Evolutionary conservation across 2,329 filamentous ascomycete genomes (phyloP).

Genomic region (Claviceps sp.): DNA sequence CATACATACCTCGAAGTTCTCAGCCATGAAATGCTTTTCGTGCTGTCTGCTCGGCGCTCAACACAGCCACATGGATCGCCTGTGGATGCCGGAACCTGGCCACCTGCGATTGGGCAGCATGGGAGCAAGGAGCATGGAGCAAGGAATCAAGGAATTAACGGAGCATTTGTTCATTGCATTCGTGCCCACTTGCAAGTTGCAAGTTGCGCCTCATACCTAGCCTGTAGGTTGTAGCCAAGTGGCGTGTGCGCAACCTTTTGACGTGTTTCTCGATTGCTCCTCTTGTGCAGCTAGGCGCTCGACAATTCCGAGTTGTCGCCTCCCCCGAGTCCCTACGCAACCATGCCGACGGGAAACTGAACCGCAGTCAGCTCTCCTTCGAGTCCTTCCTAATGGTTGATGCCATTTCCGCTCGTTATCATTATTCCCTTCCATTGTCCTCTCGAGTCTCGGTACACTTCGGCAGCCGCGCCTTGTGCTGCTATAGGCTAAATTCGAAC

Average conservation of each 20-base stretch:
- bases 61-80: too few relatives aligned
- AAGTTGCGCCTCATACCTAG: too few relatives aligned
- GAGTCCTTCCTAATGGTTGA: slow-evolving; percentile 1
- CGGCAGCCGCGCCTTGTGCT: background rate
- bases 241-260: background rate
- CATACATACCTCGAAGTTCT: too few relatives aligned
- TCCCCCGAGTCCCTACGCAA: background rate
- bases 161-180: background rate
- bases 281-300: too few relatives aligned
- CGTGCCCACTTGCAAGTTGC: too few relatives aligned
- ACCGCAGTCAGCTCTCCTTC: background rate
- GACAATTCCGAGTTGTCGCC: background rate
- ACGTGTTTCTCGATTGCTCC: background rate
- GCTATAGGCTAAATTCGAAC: background rate
- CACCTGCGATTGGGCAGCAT: background rate
- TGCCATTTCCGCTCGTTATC: background rate
- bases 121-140: background rate
- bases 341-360: background rate
- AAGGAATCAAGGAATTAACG: background rate
- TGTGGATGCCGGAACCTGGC: too few relatives aligned
- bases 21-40: too few relatives aligned
- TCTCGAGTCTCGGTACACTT: background rate
- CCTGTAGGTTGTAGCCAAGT: background rate
- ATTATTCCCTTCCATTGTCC: background rate
- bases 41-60: too few relatives aligned